These are phyloP conservation scores for Persicaria maculosa DNA, from an alignment of 148 eudicot genomes.

Conservation along the genomic window DNA sequence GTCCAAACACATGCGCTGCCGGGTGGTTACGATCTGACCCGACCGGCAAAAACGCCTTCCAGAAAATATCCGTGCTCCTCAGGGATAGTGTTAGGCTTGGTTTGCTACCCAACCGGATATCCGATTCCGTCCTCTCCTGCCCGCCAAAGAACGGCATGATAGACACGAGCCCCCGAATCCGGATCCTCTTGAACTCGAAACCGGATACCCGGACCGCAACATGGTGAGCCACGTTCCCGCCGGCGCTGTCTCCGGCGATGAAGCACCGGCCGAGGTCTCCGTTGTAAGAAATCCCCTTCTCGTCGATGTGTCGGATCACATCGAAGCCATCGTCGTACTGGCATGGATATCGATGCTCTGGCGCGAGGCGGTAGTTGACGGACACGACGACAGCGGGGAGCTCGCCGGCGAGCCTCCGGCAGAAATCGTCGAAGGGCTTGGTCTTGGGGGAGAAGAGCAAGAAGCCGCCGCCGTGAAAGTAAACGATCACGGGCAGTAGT, in stretches of 20 bases:
- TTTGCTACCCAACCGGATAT: conserved; percentile 17
- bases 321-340: conserved; percentile 31
- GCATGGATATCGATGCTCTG: conserved; percentile 26
- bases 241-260: conserved; percentile 37
- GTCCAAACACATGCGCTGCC: conserved; percentile 19
- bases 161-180: conserved; percentile 20
- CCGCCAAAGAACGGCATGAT: conserved; percentile 45
- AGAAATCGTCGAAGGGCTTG: conserved; percentile 17
- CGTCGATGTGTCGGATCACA: conserved; percentile 24
- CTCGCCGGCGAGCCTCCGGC: conserved; percentile 28
- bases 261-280: conserved; percentile 29
- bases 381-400: conserved; percentile 20
- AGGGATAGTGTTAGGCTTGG: background rate
- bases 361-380: conserved; percentile 33
- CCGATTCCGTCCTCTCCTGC: conserved; percentile 31
- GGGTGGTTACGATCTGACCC: conserved; percentile 39
- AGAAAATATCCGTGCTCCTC: conserved; percentile 22
- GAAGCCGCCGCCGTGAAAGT: conserved; percentile 43
- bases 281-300: conserved; percentile 4
- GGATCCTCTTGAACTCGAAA: conserved; percentile 15
- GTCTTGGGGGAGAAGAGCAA: conserved; percentile 15
- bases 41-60: conserved; percentile 39
- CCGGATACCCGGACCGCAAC: conserved; percentile 16
- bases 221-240: conserved; percentile 44
- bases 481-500: conserved; percentile 24